Percentiles rank a stretch among this genome's conserved stretches.
Evolutionary conservation across 495 filamentous ascomycete genomes (phyloP).

Genomic region (Neurospora sp.): DNA sequence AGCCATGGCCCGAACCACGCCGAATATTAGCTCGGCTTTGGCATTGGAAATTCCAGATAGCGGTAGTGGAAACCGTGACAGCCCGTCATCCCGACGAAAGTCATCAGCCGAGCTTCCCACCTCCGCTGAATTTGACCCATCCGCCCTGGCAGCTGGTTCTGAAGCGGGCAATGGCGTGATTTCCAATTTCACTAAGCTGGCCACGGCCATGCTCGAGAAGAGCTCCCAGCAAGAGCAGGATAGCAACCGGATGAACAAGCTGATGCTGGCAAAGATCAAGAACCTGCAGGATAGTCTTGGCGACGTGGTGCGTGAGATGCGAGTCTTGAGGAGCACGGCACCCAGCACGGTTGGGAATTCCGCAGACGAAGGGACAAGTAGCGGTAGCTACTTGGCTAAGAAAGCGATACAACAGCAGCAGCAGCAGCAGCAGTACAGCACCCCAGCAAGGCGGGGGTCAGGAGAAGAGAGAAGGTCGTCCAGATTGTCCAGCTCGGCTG

Average conservation of each 20-base stretch:
- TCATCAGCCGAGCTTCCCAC: slow-evolving; percentile 56
- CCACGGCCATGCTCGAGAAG: slow-evolving; percentile 35
- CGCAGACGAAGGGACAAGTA: slow-evolving; percentile 24
- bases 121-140: slow-evolving; percentile 50
- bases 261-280: slow-evolving; percentile 90
- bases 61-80: background rate
- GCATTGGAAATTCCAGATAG: slow-evolving; percentile 18
- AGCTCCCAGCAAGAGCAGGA: slow-evolving; percentile 39
- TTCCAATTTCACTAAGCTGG: slow-evolving; percentile 69
- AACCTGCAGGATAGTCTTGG: slow-evolving; percentile 78
- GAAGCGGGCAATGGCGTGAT: slow-evolving; percentile 36
- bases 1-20: slow-evolving; percentile 38
- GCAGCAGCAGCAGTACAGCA: background rate
- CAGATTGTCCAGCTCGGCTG: background rate
- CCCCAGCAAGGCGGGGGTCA: background rate
- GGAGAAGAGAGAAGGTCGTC: background rate
- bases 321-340: slow-evolving; percentile 42
- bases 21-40: slow-evolving; percentile 22
- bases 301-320: slow-evolving; percentile 76
- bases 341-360: slow-evolving; percentile 31
- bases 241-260: slow-evolving; percentile 57
- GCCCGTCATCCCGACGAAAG: slow-evolving; percentile 21
- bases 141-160: slow-evolving; percentile 33
- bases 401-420: background rate
- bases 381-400: background rate